Percentiles rank a stretch among this genome's conserved stretches.
These are phyloP conservation scores for Jimgerdemannia flammicorona DNA, from an alignment of 192 early-diverging fungal genomes.

Conservation along the genomic window DNA sequence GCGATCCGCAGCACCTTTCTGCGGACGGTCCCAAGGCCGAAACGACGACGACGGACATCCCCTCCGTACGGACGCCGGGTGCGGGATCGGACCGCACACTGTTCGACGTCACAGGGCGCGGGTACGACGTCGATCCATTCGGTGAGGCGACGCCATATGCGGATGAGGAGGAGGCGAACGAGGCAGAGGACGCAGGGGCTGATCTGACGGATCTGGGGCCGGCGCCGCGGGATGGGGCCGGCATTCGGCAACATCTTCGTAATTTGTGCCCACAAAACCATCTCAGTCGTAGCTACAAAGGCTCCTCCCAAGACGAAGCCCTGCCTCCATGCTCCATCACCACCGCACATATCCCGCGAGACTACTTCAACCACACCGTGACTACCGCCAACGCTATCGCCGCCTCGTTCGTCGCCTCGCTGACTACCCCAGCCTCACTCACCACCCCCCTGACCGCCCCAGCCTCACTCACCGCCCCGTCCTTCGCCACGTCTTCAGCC, in stretches of 20 bases:
- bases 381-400: neutral
- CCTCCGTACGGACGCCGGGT: neutral
- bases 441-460: neutral
- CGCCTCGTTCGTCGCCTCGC: neutral
- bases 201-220: neutral
- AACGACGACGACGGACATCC: neutral
- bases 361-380: neutral
- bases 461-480: neutral
- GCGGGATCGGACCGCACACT: conserved; percentile 4
- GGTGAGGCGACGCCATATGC: neutral
- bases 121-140: neutral
- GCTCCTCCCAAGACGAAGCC: neutral
- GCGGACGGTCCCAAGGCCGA: conserved; percentile 11
- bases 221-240: neutral
- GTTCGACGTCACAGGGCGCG: neutral
- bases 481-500: neutral
- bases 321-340: neutral
- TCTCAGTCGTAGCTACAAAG: neutral
- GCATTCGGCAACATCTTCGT: neutral
- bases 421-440: neutral
- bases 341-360: neutral
- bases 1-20: conserved; percentile 10
- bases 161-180: neutral
- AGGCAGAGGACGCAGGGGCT: neutral
- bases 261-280: neutral